phyloP scores from a whole-genome alignment of 495 filamentous ascomycete species.

The Penicillium lividum region DNA sequence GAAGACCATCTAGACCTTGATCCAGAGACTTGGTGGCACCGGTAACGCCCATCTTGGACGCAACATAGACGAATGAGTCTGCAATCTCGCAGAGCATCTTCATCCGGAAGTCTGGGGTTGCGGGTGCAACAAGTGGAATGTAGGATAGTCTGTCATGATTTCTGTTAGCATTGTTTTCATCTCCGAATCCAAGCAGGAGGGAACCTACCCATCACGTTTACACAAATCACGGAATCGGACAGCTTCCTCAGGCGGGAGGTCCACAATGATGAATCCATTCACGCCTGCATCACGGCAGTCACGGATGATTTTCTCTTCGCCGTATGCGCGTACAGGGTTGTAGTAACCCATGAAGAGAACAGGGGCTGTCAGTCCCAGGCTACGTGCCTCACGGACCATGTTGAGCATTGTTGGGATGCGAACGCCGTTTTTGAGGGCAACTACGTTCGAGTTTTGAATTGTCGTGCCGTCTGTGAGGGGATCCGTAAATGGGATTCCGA shows the following conservation, averaged over 20 bases:
- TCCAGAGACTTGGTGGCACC: slow-evolving; percentile 84
- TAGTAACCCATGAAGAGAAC: slow-evolving; percentile 99
- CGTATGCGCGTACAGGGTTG: slow-evolving; percentile 90
- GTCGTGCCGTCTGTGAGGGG: slow-evolving; percentile 95
- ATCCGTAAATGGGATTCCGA: slow-evolving; percentile 92
- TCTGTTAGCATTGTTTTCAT: too few relatives aligned
- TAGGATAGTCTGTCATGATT: slow-evolving; percentile 70
- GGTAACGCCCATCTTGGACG: slow-evolving; percentile 96
- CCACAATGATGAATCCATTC: slow-evolving; percentile 97
- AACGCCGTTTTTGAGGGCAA: slow-evolving; percentile 86
- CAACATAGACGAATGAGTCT: slow-evolving; percentile 99
- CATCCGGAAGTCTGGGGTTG: slow-evolving; percentile 91
- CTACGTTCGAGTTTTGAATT: slow-evolving; percentile 88
- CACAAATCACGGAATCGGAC: slow-evolving; percentile 87
- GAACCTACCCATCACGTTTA: slow-evolving; percentile 64
- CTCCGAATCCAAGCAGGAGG: neutral
- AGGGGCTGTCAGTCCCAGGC: slow-evolving; percentile 73
- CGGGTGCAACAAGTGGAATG: slow-evolving; percentile 90
- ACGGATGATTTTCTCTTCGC: slow-evolving; percentile 81
- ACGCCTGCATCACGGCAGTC: slow-evolving; percentile 86
- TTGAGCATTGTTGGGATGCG: slow-evolving; percentile 74
- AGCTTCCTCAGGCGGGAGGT: slow-evolving; percentile 96
- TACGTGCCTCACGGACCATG: slow-evolving; percentile 75
- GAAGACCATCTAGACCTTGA: slow-evolving; percentile 72
- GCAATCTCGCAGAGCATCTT: slow-evolving; percentile 94